Base-by-base conservation (phyloP, 2,329 filamentous ascomycete species). In the Colletotrichum sp. region DNA sequence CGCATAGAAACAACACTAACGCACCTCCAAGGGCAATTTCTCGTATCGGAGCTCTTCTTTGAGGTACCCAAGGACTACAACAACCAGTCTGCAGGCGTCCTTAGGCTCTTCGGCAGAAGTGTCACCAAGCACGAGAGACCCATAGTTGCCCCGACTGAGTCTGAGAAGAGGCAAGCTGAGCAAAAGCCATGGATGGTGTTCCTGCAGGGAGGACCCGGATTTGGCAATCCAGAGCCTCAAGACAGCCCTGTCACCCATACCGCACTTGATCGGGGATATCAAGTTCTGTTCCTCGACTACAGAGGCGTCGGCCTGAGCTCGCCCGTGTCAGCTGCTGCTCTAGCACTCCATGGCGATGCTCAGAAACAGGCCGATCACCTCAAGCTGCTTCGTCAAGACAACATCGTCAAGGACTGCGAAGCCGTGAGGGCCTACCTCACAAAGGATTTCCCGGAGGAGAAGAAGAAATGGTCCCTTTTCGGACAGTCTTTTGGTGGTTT, bases 401-500 rank as follows among this genome's bases (percentile, higher is more conserved):
- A 91, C 81, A 98, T 98, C 67, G 96, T 99, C 55, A 92, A 92
- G 63, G 96, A 99, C 81, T 95, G 94, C 78, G 96, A 99, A 83
- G 95, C 96, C 6, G 92, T 99, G 36, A 92, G 96, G 7, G 90
- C 92, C 80, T 93, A 90, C 52, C 87, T 99, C 70, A 97, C 94
- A 0, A 86, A 88, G 7, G 91, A 93, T 67, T 94, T 92, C 80
- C 92, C 94, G 0, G 87, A 90, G 26, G 91, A 93, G 64, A 92
- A 94, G 82, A 91, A 92, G 82, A 93, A 93, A 82, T 98, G 96
- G 96, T 94, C 93, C 74, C 90, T 97, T 34, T 93, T 98, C 77
- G 96, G 96, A 10, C 96, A 98, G 85, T 96, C 94, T 18, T 99
- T 98, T 83, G 96, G 96, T 52, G 96, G 96, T 1, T 98, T 98